These are phyloP conservation scores for Botrytis fragariae DNA, from an alignment of 2,329 filamentous ascomycete genomes.

Conservation along the genomic window DNA sequence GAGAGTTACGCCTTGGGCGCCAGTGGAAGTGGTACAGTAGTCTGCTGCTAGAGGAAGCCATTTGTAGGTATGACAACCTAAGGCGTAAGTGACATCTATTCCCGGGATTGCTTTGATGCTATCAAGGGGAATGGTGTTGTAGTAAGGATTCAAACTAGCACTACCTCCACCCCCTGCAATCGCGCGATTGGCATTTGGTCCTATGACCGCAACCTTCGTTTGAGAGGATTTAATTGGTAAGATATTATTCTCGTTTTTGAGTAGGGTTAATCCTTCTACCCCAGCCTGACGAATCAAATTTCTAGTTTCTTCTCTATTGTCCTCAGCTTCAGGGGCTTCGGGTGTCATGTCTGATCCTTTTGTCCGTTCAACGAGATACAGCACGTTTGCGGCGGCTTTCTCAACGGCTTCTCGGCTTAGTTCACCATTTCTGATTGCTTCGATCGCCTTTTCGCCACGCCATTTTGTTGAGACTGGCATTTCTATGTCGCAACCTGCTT, in stretches of 20 bases:
- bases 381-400: constrained; percentile 56
- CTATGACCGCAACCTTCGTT: constrained; percentile 62
- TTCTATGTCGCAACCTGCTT: constrained; percentile 56
- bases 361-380: constrained; percentile 59
- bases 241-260: constrained; percentile 61
- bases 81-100: constrained; percentile 57
- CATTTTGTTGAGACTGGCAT: constrained; percentile 57
- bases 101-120: constrained; percentile 56
- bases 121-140: constrained; percentile 62
- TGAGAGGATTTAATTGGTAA: constrained; percentile 56
- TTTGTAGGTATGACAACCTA: constrained; percentile 62
- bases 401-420: constrained; percentile 52
- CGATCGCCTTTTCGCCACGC: constrained; percentile 56
- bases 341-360: constrained; percentile 57
- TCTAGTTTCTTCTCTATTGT: constrained; percentile 57
- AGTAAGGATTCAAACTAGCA: constrained; percentile 67
- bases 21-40: constrained; percentile 55
- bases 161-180: constrained; percentile 68
- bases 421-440: constrained; percentile 49
- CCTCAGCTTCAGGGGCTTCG: constrained; percentile 56
- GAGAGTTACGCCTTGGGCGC: constrained; percentile 59
- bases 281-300: constrained; percentile 59
- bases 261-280: constrained; percentile 59
- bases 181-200: constrained; percentile 64
- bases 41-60: constrained; percentile 63